Evolutionary conservation across 352 stramenopile species (phyloP).

Genomic region (Globisporangium sylvaticum): DNA sequence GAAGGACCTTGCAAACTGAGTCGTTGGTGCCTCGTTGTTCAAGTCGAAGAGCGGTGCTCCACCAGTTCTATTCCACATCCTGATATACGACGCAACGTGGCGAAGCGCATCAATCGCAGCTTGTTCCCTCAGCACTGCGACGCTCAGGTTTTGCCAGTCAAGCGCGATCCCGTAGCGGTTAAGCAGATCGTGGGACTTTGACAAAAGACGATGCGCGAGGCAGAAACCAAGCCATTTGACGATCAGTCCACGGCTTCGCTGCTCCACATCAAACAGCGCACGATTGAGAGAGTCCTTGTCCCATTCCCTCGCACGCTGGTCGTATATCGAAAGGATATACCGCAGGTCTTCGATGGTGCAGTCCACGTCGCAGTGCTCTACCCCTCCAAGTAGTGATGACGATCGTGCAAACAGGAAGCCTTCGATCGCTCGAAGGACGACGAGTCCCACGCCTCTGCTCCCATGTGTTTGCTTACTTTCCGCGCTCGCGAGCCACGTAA

Average conservation of each 20-base stretch:
- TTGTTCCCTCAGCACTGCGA: slow-evolving; percentile 28
- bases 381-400: neutral
- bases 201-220: slow-evolving; percentile 29
- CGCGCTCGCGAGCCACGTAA: slow-evolving; percentile 9
- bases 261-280: slow-evolving; percentile 25
- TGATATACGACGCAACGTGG: slow-evolving; percentile 36
- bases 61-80: slow-evolving; percentile 22
- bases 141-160: slow-evolving; percentile 30
- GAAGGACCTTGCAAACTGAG: slow-evolving; percentile 29
- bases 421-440: slow-evolving; percentile 29
- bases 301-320: slow-evolving; percentile 12
- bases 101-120: slow-evolving; percentile 26
- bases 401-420: slow-evolving; percentile 23
- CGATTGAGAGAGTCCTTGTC: slow-evolving; percentile 12
- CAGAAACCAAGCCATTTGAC: slow-evolving; percentile 44
- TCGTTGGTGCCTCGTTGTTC: slow-evolving; percentile 31
- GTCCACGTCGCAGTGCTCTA: neutral
- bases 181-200: neutral
- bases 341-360: neutral
- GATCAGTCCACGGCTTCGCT: slow-evolving; percentile 35
- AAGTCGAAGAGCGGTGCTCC: slow-evolving; percentile 36
- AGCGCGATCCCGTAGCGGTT: slow-evolving; percentile 40
- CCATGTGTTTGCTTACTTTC: too few species aligned
- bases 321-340: slow-evolving; percentile 9
- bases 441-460: neutral